phyloP scores from a whole-genome alignment of 192 early-diverging fungal genomes.

The Coemansia sp. region DNA sequence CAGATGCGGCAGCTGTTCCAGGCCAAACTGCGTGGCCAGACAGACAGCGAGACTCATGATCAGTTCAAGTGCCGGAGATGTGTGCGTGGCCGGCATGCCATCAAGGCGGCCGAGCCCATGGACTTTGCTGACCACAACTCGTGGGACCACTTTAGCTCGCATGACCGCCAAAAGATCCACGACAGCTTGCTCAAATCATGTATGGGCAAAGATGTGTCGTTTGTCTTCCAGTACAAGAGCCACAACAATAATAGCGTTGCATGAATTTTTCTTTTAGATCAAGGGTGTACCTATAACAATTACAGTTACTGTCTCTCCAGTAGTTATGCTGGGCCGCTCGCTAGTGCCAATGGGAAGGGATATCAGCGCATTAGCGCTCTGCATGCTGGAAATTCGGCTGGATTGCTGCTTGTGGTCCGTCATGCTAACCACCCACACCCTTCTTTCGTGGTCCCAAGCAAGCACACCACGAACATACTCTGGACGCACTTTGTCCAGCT shows the following conservation, averaged over 20 bases:
- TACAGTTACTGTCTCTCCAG: slow-evolving; percentile 20
- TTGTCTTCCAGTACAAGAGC: slow-evolving; percentile 78
- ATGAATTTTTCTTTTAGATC: not conserved
- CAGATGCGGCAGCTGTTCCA: slow-evolving; percentile 87
- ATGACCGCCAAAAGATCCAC: slow-evolving; percentile 57
- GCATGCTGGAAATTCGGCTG: slow-evolving; percentile 74
- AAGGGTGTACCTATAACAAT: slow-evolving; percentile 35
- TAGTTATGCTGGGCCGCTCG: slow-evolving; percentile 4
- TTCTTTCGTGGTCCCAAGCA: slow-evolving; percentile 21
- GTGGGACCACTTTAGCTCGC: slow-evolving; percentile 71
- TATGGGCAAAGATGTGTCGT: slow-evolving; percentile 65
- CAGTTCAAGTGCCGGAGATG: slow-evolving; percentile 95
- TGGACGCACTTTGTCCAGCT: slow-evolving; percentile 34
- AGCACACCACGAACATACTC: slow-evolving; percentile 29
- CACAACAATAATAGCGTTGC: slow-evolving; percentile 23
- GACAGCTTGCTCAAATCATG: slow-evolving; percentile 64
- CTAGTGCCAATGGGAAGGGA: slow-evolving; percentile 60
- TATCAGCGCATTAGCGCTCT: slow-evolving; percentile 74
- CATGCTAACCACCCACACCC: slow-evolving; percentile 45
- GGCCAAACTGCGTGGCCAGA: slow-evolving; percentile 61
- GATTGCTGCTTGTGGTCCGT: slow-evolving; percentile 77
- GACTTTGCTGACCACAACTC: slow-evolving; percentile 77
- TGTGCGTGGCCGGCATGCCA: slow-evolving; percentile 75
- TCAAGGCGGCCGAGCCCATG: slow-evolving; percentile 61
- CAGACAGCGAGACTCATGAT: slow-evolving; percentile 88